Base-by-base conservation (phyloP, 2,329 filamentous ascomycete genomes). In the Fusarium setosum region DNA sequence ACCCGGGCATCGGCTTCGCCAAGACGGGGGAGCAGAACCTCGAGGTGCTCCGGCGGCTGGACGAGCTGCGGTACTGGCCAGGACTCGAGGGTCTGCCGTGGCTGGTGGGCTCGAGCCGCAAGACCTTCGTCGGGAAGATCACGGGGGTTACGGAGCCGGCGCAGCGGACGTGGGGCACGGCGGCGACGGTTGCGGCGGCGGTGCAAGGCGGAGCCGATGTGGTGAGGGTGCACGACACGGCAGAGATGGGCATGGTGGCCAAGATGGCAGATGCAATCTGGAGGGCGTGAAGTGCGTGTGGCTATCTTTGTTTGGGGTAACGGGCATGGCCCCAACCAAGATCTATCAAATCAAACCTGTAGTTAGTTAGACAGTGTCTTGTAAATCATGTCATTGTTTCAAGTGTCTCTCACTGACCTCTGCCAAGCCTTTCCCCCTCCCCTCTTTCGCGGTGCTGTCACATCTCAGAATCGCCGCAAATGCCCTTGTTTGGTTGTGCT, bases 231-330 rank as follows among this genome's bases (percentile, higher is more conserved):
- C 96, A 99, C 79, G 95, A 98, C 81, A 92, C 94, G 13, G 79
- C 83, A 56, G 92, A 96, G 81, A 98, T 98, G 95, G 83, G 80
- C 37, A 86, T 93, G 78, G 94, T 97, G 29, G 89, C 88, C 2
- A 91, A 86, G 75, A 95, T 98, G 90, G 88, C 93, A 9, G 95
- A 98, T 84, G 94, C 94, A n/a, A 94, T 97, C 54, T 97, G 92
- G 87, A 84, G 92, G 69, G 80, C 81, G 37, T 80, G 58, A 52
- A 29, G 9, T 8, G 26, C 26, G 26, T 29, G 9, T 29, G 26
- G 26, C 12, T 29, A 29, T 29, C 26, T 29, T 9, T 29, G 26
- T 29, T 52, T 13, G 23, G 4, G 20, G 4, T 6, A 15, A 24
- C 26, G 12, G 26, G 12, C 26, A 12, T 42, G 13, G 7, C 12